Evolutionary conservation across 345 rosid genomes (phyloP).

Genomic region (Excoecaria cochinchinensis): DNA sequence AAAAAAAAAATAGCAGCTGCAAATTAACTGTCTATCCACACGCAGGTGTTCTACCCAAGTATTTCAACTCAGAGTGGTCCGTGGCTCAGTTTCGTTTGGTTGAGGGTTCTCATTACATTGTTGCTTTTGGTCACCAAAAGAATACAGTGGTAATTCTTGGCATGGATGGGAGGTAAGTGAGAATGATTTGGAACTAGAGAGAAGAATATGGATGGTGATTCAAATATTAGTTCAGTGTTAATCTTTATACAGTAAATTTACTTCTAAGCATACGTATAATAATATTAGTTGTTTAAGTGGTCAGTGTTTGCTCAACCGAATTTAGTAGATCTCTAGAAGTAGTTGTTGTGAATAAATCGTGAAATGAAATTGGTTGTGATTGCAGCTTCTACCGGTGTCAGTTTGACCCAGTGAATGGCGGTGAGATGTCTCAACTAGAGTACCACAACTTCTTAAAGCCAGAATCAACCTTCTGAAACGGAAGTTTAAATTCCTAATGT

Average conservation of each 20-base stretch:
- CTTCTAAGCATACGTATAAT: not conserved
- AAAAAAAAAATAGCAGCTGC: too few species aligned
- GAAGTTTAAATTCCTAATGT: not conserved
- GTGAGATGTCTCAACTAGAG: conserved; percentile 90
- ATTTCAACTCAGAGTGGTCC: conserved; percentile 98
- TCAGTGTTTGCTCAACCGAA: not conserved
- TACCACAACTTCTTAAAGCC: conserved; percentile 82
- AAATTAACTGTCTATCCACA: not conserved
- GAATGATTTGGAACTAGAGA: not conserved
- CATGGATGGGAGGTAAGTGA: conserved; percentile 84
- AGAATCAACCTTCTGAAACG: conserved; percentile 48
- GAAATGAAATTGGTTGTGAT: conserved; percentile 9
- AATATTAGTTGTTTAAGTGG: not conserved
- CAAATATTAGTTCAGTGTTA: not conserved
- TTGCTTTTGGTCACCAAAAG: conserved; percentile 89
- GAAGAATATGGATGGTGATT: not conserved
- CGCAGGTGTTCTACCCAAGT: conserved; percentile 90
- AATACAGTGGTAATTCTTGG: conserved; percentile 89
- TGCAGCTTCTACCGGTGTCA: conserved; percentile 89
- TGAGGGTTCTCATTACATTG: conserved; percentile 81
- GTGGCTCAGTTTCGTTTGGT: conserved; percentile 86
- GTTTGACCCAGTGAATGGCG: conserved; percentile 85
- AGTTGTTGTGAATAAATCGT: not conserved
- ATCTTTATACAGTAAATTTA: not conserved
- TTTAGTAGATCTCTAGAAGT: not conserved